Evolutionary conservation across 192 early-diverging fungal species (phyloP).

Genomic region (Thamnidium elegans): DNA sequence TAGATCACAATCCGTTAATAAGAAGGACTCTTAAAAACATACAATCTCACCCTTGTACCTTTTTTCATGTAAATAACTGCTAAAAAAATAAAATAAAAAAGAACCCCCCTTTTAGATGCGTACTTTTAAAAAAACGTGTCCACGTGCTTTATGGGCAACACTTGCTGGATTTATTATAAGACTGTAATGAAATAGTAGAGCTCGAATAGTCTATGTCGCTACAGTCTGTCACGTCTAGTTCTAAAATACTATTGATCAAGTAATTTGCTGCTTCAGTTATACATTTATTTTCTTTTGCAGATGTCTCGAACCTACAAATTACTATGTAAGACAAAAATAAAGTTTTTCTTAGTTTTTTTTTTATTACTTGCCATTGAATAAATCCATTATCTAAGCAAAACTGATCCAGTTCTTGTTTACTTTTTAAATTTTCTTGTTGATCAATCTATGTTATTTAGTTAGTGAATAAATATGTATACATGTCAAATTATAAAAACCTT

Average conservation of each 20-base stretch:
- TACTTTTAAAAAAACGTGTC: too few species aligned
- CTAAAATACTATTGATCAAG: neutral
- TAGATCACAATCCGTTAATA: neutral
- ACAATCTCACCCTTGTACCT: neutral
- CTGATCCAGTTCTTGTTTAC: conserved; percentile 37
- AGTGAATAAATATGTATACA: too few species aligned
- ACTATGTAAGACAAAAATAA: too few species aligned
- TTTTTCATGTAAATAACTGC: neutral
- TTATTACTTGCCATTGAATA: conserved; percentile 39
- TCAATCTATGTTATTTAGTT: conserved; percentile 4
- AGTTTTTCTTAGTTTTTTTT: neutral
- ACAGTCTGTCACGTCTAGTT: neutral
- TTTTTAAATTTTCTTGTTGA: neutral
- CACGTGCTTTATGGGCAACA: neutral
- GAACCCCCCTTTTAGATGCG: neutral
- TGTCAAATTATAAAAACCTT: conserved; percentile 36
- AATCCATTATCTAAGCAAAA: conserved; percentile 53
- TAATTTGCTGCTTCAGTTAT: conserved; percentile 47
- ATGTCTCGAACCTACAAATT: conserved; percentile 48
- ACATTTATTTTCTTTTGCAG: conserved; percentile 56
- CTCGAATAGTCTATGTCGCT: neutral
- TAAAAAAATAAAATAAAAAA: neutral
- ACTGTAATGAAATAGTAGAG: neutral
- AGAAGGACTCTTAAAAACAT: neutral
- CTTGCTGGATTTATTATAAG: neutral